phyloP scores from a whole-genome alignment of 2,329 filamentous ascomycete species.

The Didymella sp. region DNA sequence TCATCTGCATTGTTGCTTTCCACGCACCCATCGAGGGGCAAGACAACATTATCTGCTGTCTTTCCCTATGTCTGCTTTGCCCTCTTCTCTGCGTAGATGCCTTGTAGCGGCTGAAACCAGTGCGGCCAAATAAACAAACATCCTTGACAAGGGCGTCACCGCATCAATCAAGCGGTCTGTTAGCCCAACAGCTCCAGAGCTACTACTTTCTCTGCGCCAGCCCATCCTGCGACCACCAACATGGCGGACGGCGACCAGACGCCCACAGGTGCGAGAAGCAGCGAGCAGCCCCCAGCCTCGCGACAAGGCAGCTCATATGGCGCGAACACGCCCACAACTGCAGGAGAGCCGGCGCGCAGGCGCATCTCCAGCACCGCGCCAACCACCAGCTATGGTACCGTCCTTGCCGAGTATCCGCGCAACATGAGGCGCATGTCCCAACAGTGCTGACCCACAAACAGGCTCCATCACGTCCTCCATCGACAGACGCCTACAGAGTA shows the following conservation, averaged over 20 bases:
- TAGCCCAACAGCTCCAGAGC: conserved; percentile 5
- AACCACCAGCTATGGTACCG: conserved; percentile 46
- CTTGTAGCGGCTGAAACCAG: conserved; percentile 21
- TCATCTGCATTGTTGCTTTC: conserved; percentile 35
- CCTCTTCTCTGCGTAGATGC: conserved; percentile 11
- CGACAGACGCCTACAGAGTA: conserved; percentile 38
- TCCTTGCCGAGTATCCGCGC: background rate
- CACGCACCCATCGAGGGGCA: conserved; percentile 26
- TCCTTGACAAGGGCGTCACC: conserved; percentile 18
- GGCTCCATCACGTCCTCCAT: conserved; percentile 47
- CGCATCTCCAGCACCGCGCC: conserved; percentile 38
- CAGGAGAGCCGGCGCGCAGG: conserved; percentile 40
- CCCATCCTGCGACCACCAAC: conserved; percentile 15
- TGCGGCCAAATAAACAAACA: conserved; percentile 25
- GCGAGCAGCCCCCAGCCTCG: conserved; percentile 32
- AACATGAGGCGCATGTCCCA: background rate
- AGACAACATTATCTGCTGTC: conserved; percentile 1
- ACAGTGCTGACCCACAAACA: conserved; percentile 22
- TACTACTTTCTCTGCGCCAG: conserved; percentile 18
- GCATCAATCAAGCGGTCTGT: conserved; percentile 12
- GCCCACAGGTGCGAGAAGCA: conserved; percentile 33
- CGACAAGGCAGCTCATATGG: conserved; percentile 39
- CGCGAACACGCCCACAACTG: conserved; percentile 31
- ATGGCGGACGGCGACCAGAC: conserved; percentile 45
- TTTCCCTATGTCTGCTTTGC: conserved; percentile 19